These are phyloP conservation scores for maize (Zea mays) DNA, from an alignment of 176 grass and related monocot genomes.

Conservation along the genomic window DNA sequence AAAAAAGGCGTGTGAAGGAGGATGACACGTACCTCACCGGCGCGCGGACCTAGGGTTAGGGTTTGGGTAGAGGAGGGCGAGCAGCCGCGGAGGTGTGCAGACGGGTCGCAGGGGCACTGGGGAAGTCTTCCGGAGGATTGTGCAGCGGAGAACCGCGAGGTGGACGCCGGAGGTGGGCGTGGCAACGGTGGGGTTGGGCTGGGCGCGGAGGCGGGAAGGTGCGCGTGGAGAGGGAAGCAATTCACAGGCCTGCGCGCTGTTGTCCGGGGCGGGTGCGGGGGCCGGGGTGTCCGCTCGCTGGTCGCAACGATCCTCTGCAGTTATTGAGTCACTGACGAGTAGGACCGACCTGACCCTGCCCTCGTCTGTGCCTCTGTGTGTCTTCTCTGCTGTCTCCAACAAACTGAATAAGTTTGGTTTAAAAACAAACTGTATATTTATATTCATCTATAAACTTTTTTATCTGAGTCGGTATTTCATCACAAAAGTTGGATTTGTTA, in stretches of 20 bases:
- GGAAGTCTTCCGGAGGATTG: neutral
- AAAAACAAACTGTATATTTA: too few species aligned
- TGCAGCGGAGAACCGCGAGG: neutral
- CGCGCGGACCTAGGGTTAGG: constrained; percentile 57
- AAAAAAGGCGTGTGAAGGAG: neutral
- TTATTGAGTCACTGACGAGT: too few species aligned
- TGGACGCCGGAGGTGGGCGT: neutral
- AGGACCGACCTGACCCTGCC: too few species aligned
- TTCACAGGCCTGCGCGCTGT: neutral
- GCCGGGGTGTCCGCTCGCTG: neutral
- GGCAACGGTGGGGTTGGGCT: constrained; percentile 23
- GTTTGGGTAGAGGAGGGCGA: constrained; percentile 32
- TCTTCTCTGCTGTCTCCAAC: too few species aligned
- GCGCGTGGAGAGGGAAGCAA: constrained; percentile 16
- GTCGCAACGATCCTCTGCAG: too few species aligned
- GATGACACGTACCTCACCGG: constrained; percentile 29
- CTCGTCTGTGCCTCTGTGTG: too few species aligned
- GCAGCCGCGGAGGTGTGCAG: neutral
- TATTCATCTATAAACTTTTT: too few species aligned
- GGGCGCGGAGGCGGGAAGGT: constrained; percentile 35
- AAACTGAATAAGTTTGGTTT: too few species aligned
- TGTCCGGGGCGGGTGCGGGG: neutral
- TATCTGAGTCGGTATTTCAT: too few species aligned
- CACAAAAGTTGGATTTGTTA: too few species aligned
- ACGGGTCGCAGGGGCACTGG: neutral